These are phyloP conservation scores for Symbiodinium pilosum DNA, from an alignment of 73 alveolate species.

Conservation along the genomic window DNA sequence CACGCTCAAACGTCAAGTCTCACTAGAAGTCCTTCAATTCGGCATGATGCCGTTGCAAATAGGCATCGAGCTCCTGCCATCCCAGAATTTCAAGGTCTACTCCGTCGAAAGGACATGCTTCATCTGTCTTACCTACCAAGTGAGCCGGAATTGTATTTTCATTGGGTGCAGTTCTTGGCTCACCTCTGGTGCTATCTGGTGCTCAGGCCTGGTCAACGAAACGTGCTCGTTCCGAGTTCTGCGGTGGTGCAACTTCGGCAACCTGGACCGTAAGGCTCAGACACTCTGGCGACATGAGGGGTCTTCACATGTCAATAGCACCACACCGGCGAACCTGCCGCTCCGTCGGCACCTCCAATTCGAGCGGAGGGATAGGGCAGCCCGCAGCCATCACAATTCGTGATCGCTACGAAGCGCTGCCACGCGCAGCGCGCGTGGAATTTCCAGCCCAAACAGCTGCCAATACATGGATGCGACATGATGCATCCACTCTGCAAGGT, in stretches of 20 bases:
- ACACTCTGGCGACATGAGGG: background rate
- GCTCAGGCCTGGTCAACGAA: background rate
- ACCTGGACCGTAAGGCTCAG: background rate
- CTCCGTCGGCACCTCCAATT: background rate
- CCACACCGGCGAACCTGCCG: background rate
- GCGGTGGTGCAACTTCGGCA: slow-evolving; percentile 13
- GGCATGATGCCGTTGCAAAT: background rate
- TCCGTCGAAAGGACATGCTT: too few relatives aligned
- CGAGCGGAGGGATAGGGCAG: background rate
- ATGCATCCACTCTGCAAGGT: background rate
- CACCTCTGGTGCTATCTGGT: too few relatives aligned
- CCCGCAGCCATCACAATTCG: background rate
- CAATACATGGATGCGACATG: background rate
- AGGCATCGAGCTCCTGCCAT: background rate
- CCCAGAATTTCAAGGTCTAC: too few relatives aligned
- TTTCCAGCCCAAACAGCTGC: background rate
- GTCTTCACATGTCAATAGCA: background rate
- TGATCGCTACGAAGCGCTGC: too few relatives aligned
- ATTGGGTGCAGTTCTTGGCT: too few relatives aligned
- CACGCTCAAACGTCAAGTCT: too few relatives aligned
- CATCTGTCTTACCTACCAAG: too few relatives aligned
- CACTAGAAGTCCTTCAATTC: background rate
- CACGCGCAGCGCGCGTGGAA: background rate
- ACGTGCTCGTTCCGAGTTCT: background rate
- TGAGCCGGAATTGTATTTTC: too few relatives aligned